Conservation (phyloP, 805 yeast species). For the Saccharomycopsis fermentans region DNA sequence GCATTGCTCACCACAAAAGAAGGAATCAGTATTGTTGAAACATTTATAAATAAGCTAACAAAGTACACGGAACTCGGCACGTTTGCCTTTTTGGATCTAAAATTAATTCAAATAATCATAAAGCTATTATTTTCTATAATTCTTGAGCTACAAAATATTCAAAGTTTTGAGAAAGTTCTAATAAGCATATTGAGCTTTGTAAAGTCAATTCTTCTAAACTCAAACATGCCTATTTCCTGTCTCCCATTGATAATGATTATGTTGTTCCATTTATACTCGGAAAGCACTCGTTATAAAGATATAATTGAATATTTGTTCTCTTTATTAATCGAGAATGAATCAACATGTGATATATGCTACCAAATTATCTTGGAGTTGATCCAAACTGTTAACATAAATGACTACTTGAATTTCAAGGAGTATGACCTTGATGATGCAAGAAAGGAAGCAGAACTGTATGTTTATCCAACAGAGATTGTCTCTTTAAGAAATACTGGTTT, state of each 20-base stretch:
- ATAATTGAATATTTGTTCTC: not conserved
- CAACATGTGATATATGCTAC: not conserved
- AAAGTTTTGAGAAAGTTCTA: not conserved
- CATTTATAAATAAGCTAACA: slow-evolving; percentile 7
- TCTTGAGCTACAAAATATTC: not conserved
- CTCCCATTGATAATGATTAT: not conserved
- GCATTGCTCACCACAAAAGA: slow-evolving; percentile 1
- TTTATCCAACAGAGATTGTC: not conserved
- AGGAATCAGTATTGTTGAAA: slow-evolving; percentile 1
- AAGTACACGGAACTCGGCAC: not conserved
- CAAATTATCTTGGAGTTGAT: not conserved
- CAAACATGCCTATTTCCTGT: not conserved
- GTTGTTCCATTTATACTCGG: not conserved
- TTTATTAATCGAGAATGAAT: not conserved
- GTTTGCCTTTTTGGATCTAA: not conserved
- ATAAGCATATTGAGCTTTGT: not conserved
- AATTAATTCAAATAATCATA: not conserved
- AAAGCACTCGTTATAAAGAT: not conserved
- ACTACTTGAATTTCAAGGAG: not conserved
- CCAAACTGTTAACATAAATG: not conserved
- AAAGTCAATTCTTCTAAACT: not conserved
- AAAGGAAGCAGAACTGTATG: not conserved
- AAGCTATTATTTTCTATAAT: not conserved
- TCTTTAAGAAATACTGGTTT: not conserved
- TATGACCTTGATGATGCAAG: not conserved